phyloP scores from a whole-genome alignment of 163 green algal species.

The Volvox carteri region DNA sequence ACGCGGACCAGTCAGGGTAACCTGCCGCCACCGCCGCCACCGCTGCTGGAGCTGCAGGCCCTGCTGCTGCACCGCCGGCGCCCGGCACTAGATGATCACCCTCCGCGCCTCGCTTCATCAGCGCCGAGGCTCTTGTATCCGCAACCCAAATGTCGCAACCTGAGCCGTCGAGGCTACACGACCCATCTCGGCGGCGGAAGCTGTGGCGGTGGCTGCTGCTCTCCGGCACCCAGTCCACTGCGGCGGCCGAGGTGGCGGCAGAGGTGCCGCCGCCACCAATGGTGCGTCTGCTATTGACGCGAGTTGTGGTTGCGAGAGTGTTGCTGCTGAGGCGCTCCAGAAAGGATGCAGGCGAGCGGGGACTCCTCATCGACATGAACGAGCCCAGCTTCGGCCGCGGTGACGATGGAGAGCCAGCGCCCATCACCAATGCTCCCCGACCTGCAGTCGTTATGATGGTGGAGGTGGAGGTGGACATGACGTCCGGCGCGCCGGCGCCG shows the following conservation, averaged over 20 bases:
- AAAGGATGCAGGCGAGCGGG: not conserved
- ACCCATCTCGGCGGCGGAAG: not conserved
- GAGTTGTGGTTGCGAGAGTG: too few species aligned
- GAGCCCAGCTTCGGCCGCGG: not conserved
- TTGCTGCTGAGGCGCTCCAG: constrained; percentile 24
- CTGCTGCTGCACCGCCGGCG: not conserved
- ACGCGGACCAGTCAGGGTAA: too few species aligned
- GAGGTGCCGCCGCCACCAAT: not conserved
- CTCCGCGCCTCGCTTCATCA: not conserved
- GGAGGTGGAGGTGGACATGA: not conserved
- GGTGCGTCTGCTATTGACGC: not conserved
- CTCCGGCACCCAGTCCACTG: not conserved
- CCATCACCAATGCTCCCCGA: too few species aligned
- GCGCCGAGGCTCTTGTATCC: not conserved
- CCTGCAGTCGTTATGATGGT: not conserved
- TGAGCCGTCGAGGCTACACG: constrained; percentile 17
- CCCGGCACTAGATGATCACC: not conserved
- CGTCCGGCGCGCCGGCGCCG: not conserved
- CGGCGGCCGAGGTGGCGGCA: not conserved
- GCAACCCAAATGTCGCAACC: not conserved
- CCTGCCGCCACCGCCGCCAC: not conserved
- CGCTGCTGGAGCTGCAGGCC: not conserved
- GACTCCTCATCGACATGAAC: not conserved
- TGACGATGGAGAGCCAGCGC: not conserved
- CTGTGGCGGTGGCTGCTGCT: not conserved